These are phyloP conservation scores for Excoecaria cochinchinensis DNA, from an alignment of 345 rosid species.

Conservation along the genomic window DNA sequence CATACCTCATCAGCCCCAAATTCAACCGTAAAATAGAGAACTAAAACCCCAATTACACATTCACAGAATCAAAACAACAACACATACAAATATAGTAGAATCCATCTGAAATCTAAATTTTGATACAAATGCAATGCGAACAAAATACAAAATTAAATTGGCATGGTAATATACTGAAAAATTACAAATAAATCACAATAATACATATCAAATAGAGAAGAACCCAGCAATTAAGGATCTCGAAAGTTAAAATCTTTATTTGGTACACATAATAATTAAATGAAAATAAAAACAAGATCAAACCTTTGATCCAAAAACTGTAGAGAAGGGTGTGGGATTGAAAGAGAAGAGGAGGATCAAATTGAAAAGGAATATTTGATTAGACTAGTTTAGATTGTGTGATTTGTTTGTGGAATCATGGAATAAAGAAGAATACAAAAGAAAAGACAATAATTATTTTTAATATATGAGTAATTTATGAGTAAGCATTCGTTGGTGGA, in stretches of 20 bases:
- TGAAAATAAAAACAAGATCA: not conserved
- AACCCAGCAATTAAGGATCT: not conserved
- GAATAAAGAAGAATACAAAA: not conserved
- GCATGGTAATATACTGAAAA: not conserved
- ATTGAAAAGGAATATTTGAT: not conserved
- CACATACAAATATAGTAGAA: not conserved
- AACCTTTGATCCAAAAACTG: constrained; percentile 8
- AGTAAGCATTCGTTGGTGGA: too few species aligned
- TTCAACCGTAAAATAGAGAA: too few species aligned
- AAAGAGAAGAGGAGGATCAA: not conserved
- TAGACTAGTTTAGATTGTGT: not conserved
- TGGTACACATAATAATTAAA: not conserved
- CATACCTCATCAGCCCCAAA: too few species aligned
- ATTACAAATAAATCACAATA: not conserved
- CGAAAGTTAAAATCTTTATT: not conserved
- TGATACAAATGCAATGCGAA: not conserved
- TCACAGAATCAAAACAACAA: not conserved
- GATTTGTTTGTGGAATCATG: not conserved
- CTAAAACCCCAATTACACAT: not conserved
- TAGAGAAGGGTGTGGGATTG: not conserved
- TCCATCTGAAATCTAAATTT: constrained; percentile 2
- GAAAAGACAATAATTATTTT: not conserved
- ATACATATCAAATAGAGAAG: not conserved
- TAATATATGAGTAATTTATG: not conserved
- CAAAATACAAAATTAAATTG: not conserved